Percentiles rank a stretch among this genome's conserved stretches.
These are phyloP conservation scores for Candida insectorum DNA, from an alignment of 805 yeast species.

Conservation along the genomic window DNA sequence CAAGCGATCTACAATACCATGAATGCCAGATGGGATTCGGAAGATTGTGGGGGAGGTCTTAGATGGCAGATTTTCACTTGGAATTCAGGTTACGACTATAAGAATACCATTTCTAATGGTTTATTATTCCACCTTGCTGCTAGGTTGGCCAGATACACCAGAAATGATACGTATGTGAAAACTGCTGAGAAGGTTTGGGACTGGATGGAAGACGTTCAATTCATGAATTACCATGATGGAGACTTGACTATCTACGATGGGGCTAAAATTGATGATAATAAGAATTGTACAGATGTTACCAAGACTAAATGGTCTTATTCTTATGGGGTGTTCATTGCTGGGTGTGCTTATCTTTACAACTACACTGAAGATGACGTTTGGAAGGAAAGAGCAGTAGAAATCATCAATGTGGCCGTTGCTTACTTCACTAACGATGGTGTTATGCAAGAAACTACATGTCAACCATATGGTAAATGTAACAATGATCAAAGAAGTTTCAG, in stretches of 20 bases:
- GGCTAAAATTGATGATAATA: conserved; percentile 44
- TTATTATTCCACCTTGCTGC: conserved; percentile 86
- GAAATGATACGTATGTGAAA: conserved; percentile 67
- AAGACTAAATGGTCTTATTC: conserved; percentile 64
- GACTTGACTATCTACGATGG: conserved; percentile 52
- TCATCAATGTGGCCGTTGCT: conserved; percentile 32
- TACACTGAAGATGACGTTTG: conserved; percentile 48
- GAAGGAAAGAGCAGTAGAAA: conserved; percentile 35
- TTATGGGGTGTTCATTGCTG: conserved; percentile 64
- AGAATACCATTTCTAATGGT: conserved; percentile 89
- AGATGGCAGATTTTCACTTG: conserved; percentile 96
- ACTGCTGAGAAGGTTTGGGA: conserved; percentile 76
- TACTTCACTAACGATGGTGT: conserved; percentile 45
- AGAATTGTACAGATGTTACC: conserved; percentile 45
- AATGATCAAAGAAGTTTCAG: conserved; percentile 76
- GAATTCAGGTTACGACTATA: conserved; percentile 93
- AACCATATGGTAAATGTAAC: conserved; percentile 50
- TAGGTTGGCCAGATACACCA: conserved; percentile 78
- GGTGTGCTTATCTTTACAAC: conserved; percentile 67
- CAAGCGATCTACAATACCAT: conserved; percentile 91
- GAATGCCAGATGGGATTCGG: conserved; percentile 82
- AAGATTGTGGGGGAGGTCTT: conserved; percentile 79
- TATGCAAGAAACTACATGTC: conserved; percentile 65
- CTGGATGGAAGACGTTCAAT: conserved; percentile 60
- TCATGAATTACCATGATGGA: conserved; percentile 18